Evolutionary conservation across 2,329 filamentous ascomycete genomes (phyloP), one percentile per base, ranked within the genome.

Genomic region (Emergomyces pasteurianus): DNA sequence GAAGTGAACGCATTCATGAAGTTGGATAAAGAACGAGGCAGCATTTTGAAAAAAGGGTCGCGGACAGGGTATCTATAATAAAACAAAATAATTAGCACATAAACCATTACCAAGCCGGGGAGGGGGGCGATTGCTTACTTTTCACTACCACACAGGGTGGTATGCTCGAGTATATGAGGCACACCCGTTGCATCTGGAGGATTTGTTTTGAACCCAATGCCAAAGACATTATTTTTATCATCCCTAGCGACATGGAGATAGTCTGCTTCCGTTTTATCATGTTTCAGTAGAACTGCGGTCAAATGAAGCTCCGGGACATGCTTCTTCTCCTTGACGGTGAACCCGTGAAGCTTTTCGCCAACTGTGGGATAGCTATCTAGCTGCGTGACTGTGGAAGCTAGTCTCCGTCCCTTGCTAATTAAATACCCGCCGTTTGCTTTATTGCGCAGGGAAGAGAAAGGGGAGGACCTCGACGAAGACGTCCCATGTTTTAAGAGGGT

Each of bases 1-100:
- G 92, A 91, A 49, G 94, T 99, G 72, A 97, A 96, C 63, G 94
- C 94, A 74, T 99, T 99, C 94, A 99, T 99, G 72, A 96, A 99
- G 76, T 97, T 99, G 65, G 94, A 96, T n/a, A 99, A 82, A 5
- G 94, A 96, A 67, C 94, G 86, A 26, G 94, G 94, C 31, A 99
- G 83, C 94, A 99, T 99, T 82, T 97, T 99, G 81, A 99, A 99
- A 80, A 99, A 99, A 0, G 94, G 94, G 71, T 99, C 94, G 64
- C 94, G 90, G 62, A 99, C 92, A n/a, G 94, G 94, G 72, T 92
- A 95, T 74, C 89, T 92, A 71, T 58, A 61, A 53, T 31, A 60
- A 12, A 14, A 8, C 3, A 23, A 67, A 54, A 63, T 12, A 18
- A 63, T 69, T 50, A 68, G 63, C 47, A 50, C 34, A 31, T 23